A percentile compares a stretch with the other conserved stretches of the same genome.
phyloP scores from a whole-genome alignment of 495 filamentous ascomycete genomes.

The Penicillium herquei region DNA sequence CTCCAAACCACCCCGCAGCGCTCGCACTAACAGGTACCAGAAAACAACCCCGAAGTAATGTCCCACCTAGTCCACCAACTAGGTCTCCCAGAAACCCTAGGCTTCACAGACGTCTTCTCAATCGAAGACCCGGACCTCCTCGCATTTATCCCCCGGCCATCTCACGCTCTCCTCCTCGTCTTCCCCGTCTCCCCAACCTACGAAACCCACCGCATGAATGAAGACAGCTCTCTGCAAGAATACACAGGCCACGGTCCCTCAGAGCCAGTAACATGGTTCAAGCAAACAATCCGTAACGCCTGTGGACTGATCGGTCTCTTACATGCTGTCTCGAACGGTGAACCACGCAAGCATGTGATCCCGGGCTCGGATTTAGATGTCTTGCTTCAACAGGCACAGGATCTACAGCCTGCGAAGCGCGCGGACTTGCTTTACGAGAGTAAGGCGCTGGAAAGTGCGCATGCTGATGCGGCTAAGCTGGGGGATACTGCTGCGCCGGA shows the following conservation, averaged over 20 bases:
- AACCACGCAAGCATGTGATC: slow-evolving; percentile 40
- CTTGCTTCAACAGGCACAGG: slow-evolving; percentile 45
- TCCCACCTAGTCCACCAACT: slow-evolving; percentile 71
- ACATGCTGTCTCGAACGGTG: slow-evolving; percentile 69
- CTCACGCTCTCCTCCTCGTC: slow-evolving; percentile 78
- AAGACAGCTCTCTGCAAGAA: slow-evolving; percentile 56
- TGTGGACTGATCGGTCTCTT: slow-evolving; percentile 84
- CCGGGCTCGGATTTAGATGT: slow-evolving; percentile 46
- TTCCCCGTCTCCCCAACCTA: slow-evolving; percentile 75
- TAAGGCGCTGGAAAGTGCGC: slow-evolving; percentile 66
- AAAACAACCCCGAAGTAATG: slow-evolving; percentile 80
- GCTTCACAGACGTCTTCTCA: slow-evolving; percentile 81
- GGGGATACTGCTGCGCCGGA: slow-evolving; percentile 73
- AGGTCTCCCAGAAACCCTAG: slow-evolving; percentile 63
- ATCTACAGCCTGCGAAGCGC: slow-evolving; percentile 49
- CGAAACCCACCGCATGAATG: slow-evolving; percentile 60
- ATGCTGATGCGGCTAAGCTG: slow-evolving; percentile 64
- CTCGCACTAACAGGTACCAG: slow-evolving; percentile 29
- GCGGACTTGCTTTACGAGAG: slow-evolving; percentile 73
- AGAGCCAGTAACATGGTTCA: slow-evolving; percentile 80
- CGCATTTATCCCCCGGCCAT: slow-evolving; percentile 78
- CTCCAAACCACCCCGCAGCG: slow-evolving; percentile 3
- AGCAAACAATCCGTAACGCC: slow-evolving; percentile 84
- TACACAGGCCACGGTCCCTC: slow-evolving; percentile 50
- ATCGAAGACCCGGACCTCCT: slow-evolving; percentile 78